Evolutionary conservation across 495 filamentous ascomycete species (phyloP), one percentile per base, ranked within the genome.

Genomic region (Lepraria neglecta): DNA sequence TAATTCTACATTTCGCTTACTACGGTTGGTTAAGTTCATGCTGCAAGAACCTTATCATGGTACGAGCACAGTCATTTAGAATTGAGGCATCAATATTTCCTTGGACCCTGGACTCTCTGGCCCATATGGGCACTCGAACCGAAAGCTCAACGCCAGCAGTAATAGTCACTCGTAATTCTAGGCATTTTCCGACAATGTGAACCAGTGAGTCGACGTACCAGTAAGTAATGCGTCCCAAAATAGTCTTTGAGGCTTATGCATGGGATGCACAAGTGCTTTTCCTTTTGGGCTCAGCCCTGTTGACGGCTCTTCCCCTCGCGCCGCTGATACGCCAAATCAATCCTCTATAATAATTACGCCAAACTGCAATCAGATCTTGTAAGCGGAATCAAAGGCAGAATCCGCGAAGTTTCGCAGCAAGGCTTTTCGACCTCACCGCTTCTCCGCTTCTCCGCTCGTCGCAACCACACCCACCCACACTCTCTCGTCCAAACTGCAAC

Each of bases 371-470:
- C 51, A 35, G 51, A 35, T 54, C 51, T 35, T 54, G 17, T 21
- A 54, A 54, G 51, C 51, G 51, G 51, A 38, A 14, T 33, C 17
- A 31, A 33, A 30, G 35, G 31, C 35, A 24, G 46, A 28, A 24
- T 28, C 19, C n/a, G 51, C 51, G 51, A 35, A 38, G 51, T 54
- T 38, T 54, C 30, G 51, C 31, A 54, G 30, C 17, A 54, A 54
- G 51, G 51, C 51, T 33, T 54, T 33, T 35, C 51, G 30, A 54
- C 51, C 21, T 54, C 51, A 54, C 51, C 51, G 51, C 51, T 54
- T 15, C 48, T 51, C 47, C 31, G 11, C 11, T 24, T 48, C 11
- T 52, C 48, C 31, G 28, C 17, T 33, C n/a, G 3, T 9, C 15
- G 21, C 17, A 31, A 19, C 51, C 28, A 35, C 9, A 54, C 35